A percentile compares a stretch with the other conserved stretches of the same genome.
Conservation (phyloP, 345 rosid genomes). For the Corchorus capsularis region DNA sequence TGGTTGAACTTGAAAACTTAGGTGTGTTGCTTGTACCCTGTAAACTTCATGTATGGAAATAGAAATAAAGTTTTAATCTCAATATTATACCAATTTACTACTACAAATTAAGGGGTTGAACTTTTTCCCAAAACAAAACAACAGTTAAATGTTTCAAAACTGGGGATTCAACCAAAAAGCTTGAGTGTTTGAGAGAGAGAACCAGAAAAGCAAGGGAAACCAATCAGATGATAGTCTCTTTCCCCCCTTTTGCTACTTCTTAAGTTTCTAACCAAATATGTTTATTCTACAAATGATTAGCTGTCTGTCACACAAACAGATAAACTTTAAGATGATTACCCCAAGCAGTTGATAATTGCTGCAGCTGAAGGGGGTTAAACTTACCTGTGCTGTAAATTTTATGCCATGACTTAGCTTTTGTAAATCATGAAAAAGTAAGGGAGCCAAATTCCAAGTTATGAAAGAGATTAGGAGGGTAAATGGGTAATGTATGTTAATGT, state of each 20-base stretch:
- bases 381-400: neutral
- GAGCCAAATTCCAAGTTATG: neutral
- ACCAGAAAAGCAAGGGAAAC: neutral
- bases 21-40: neutral
- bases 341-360: neutral
- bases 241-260: neutral
- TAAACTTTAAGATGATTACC: neutral
- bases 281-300: neutral
- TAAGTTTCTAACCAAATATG: neutral
- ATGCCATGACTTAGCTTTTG: neutral
- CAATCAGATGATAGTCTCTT: neutral
- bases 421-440: conserved; percentile 7
- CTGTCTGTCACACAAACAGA: neutral
- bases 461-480: neutral
- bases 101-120: neutral
- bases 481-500: no score
- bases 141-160: neutral
- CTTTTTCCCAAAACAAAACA: neutral
- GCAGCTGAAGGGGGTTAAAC: conserved; percentile 8
- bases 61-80: neutral
- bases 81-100: neutral
- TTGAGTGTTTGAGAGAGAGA: neutral
- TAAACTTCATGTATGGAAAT: neutral
- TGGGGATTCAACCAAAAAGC: neutral
- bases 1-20: neutral